Percentiles rank a stretch among this genome's conserved stretches.
These are phyloP conservation scores for Pleurotus eryngii DNA, from an alignment of 768 basidiomycete species.

Conservation along the genomic window DNA sequence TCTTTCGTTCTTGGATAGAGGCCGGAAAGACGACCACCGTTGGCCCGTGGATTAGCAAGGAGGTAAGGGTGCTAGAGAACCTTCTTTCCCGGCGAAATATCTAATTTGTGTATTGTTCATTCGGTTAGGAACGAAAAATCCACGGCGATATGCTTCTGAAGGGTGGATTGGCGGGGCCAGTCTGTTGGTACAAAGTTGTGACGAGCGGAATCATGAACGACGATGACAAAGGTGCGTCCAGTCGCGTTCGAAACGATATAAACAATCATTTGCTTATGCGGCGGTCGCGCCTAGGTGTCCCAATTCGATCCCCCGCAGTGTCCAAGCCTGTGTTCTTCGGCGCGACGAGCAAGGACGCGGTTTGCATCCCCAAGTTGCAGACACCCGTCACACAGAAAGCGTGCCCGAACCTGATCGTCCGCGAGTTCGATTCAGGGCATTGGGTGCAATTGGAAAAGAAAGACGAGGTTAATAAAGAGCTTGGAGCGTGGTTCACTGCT, in stretches of 20 bases:
- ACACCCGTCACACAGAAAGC: slow-evolving; percentile 8
- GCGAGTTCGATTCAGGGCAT: slow-evolving; percentile 36
- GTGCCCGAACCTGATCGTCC: slow-evolving; percentile 26
- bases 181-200: slow-evolving; percentile 32
- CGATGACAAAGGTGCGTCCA: slow-evolving; percentile 29
- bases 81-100: no score
- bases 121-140: slow-evolving; percentile 21
- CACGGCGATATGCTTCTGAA: slow-evolving; percentile 16
- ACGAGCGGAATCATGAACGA: slow-evolving; percentile 21
- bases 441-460: slow-evolving; percentile 33
- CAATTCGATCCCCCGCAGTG: slow-evolving; percentile 23
- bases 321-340: slow-evolving; percentile 34
- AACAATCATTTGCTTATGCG: neutral
- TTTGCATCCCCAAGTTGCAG: slow-evolving; percentile 18
- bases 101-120: neutral
- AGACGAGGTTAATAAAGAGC: slow-evolving; percentile 29
- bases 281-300: slow-evolving; percentile 15
- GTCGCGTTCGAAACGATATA: neutral
- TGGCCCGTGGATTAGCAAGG: slow-evolving; percentile 11
- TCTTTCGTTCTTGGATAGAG: slow-evolving; percentile 31
- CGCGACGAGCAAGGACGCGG: slow-evolving; percentile 26
- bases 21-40: slow-evolving; percentile 22
- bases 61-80: neutral
- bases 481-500: slow-evolving; percentile 19
- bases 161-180: slow-evolving; percentile 26